Evolutionary conservation across 1,284 basidiomycete species (phyloP).

Genomic region (Puccinia horiana): DNA sequence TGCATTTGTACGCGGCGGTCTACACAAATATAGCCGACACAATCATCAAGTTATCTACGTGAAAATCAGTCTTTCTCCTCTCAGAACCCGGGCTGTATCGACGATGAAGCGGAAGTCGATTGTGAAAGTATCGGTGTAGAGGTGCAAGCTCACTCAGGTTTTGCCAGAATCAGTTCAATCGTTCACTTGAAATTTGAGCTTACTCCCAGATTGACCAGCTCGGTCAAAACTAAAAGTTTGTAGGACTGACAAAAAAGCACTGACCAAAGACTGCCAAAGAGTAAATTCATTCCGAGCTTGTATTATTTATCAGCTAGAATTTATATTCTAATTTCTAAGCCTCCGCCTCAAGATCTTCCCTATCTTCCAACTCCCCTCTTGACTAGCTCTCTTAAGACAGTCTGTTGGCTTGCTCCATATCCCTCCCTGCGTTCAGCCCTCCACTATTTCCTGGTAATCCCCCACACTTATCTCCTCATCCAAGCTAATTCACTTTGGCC

Average conservation of each 20-base stretch:
- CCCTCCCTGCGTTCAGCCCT: too few species aligned
- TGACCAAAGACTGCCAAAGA: background rate
- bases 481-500: background rate
- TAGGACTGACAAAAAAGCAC: background rate
- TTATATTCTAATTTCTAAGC: background rate
- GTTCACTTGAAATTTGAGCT: background rate
- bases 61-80: too few species aligned
- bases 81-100: too few species aligned
- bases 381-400: too few species aligned
- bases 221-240: background rate
- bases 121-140: too few species aligned
- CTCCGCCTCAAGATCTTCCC: background rate
- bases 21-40: too few species aligned
- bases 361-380: too few species aligned
- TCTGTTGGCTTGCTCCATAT: too few species aligned
- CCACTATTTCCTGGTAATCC: background rate
- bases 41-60: too few species aligned
- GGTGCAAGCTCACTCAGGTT: too few species aligned
- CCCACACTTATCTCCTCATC: background rate
- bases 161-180: background rate
- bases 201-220: constrained; percentile 7
- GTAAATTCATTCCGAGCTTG: background rate
- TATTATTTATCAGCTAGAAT: background rate
- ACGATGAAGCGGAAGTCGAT: too few species aligned
- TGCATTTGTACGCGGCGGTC: too few species aligned